phyloP scores from a whole-genome alignment of 805 yeast genomes.

The Suhomyces sp. region DNA sequence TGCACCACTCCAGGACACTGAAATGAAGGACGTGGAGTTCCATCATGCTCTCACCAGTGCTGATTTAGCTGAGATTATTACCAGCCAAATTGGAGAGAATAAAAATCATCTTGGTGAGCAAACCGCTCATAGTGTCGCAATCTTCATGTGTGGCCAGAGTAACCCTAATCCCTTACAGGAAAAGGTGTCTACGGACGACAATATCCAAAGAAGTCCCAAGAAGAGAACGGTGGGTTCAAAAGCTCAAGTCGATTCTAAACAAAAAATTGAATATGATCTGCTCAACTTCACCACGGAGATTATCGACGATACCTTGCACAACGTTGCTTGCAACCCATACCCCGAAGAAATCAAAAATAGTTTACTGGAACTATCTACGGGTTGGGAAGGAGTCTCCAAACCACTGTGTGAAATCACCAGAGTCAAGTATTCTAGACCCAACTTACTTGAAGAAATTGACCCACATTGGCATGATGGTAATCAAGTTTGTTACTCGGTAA shows the following conservation, averaged over 20 bases:
- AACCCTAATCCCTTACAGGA: neutral
- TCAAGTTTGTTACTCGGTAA: slow-evolving; percentile 12
- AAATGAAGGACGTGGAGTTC: neutral
- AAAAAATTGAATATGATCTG: neutral
- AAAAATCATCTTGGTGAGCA: neutral
- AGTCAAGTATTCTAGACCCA: slow-evolving; percentile 12
- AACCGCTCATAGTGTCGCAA: neutral
- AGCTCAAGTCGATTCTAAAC: neutral
- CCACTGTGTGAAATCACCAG: slow-evolving; percentile 8
- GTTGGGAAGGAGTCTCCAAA: neutral
- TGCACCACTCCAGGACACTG: neutral
- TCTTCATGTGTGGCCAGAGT: neutral
- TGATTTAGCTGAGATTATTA: neutral
- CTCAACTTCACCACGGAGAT: neutral
- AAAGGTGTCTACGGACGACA: neutral
- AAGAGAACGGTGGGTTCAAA: neutral
- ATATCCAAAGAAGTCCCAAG: neutral
- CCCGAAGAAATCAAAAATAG: neutral
- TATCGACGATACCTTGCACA: neutral
- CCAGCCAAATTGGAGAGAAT: neutral
- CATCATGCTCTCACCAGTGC: neutral
- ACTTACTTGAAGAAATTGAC: slow-evolving; percentile 6
- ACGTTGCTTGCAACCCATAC: neutral
- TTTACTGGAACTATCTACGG: neutral
- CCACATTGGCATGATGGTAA: neutral